Evolutionary conservation across 176 grass and related monocot genomes (phyloP).

Genomic region (Musa beccarii): DNA sequence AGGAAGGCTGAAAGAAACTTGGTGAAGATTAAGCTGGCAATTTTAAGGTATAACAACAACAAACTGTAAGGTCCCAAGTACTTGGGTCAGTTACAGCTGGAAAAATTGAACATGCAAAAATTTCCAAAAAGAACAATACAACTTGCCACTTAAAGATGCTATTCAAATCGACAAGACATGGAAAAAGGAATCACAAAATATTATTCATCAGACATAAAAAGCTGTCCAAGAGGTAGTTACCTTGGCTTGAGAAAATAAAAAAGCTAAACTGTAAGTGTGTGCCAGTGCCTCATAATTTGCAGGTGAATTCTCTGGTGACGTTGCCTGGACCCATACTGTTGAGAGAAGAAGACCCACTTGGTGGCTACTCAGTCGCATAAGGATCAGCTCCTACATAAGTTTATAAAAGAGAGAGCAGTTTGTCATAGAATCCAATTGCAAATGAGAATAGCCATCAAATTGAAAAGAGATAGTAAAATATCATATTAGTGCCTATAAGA

Average conservation of each 20-base stretch:
- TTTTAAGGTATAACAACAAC: no score
- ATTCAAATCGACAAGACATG: background rate
- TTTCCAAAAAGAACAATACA: background rate
- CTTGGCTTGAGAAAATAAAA: constrained; percentile 52
- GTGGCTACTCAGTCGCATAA: constrained; percentile 68
- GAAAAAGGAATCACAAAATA: background rate
- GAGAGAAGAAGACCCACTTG: constrained; percentile 88
- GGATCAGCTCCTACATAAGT: constrained; percentile 42
- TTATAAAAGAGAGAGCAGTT: constrained; percentile 13
- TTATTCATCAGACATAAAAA: background rate
- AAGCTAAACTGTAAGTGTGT: constrained; percentile 67
- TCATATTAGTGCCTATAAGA: background rate
- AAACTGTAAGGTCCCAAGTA: no score
- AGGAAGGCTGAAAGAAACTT: no score
- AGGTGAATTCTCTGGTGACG: constrained; percentile 63
- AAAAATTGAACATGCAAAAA: background rate
- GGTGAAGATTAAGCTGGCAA: no score
- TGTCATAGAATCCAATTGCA: background rate
- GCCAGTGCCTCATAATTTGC: constrained; percentile 81
- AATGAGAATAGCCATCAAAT: background rate
- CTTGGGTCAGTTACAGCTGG: background rate
- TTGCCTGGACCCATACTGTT: constrained; percentile 84
- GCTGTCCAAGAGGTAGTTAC: constrained; percentile 32
- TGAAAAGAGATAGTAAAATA: background rate
- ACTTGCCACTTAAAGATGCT: background rate